A percentile compares a stretch with the other conserved stretches of the same genome.
These are phyloP conservation scores for Coemansia javaensis DNA, from an alignment of 192 early-diverging fungal genomes.

Conservation along the genomic window DNA sequence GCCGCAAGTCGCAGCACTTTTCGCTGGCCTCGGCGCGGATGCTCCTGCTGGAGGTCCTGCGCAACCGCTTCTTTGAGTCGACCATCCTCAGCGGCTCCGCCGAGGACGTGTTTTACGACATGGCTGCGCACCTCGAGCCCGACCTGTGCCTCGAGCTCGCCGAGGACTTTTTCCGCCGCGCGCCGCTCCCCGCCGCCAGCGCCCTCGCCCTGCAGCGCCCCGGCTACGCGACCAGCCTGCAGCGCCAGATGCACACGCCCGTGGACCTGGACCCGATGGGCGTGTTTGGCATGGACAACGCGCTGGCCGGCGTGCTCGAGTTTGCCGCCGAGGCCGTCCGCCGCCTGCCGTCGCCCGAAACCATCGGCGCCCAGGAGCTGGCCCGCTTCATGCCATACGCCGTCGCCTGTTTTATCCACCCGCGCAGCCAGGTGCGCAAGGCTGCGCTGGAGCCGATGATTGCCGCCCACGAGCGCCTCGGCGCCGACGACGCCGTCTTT, in stretches of 20 bases:
- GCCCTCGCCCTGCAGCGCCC: conserved; percentile 7
- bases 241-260: conserved; percentile 8
- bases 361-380: conserved; percentile 21
- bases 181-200: conserved; percentile 23
- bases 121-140: conserved; percentile 34
- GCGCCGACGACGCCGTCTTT: conserved; percentile 19
- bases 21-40: conserved; percentile 23
- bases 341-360: conserved; percentile 20
- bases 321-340: conserved; percentile 34
- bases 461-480: conserved; percentile 24
- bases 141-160: conserved; percentile 41
- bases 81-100: conserved; percentile 48
- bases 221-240: conserved; percentile 19
- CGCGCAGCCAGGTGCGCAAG: conserved; percentile 48
- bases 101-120: conserved; percentile 47
- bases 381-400: conserved; percentile 39
- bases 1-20: conserved; percentile 44
- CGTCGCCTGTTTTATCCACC: conserved; percentile 31
- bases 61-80: conserved; percentile 45
- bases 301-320: conserved; percentile 48
- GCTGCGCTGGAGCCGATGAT: conserved; percentile 40
- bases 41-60: conserved; percentile 42
- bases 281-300: conserved; percentile 46
- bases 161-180: conserved; percentile 45
- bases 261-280: conserved; percentile 38